Percentiles rank a stretch among this genome's conserved stretches.
phyloP scores from a whole-genome alignment of 176 grass and related monocot genomes.

The Ampelocalamus luodianensis region DNA sequence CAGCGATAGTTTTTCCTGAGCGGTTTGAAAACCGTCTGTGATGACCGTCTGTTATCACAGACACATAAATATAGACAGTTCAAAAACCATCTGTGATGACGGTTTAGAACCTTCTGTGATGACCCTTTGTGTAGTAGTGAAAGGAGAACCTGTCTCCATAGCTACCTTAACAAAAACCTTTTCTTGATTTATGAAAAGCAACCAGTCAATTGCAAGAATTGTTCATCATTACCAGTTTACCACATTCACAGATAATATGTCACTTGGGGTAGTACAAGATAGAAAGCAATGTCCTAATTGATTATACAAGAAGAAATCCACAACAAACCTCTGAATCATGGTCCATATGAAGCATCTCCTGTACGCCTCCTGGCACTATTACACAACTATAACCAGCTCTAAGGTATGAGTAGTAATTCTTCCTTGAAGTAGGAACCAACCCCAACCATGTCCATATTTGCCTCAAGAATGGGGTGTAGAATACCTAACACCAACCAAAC shows the following conservation, averaged over 20 bases:
- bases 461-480: slow-evolving; percentile 94
- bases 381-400: slow-evolving; percentile 71
- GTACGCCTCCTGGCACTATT: slow-evolving; percentile 91
- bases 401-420: slow-evolving; percentile 75
- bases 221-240: slow-evolving; percentile 10
- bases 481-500: slow-evolving; percentile 62
- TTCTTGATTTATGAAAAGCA: slow-evolving; percentile 91
- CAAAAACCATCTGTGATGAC: too few species aligned
- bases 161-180: slow-evolving; percentile 93
- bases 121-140: too few species aligned
- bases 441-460: slow-evolving; percentile 97
- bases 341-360: slow-evolving; percentile 97
- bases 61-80: too few species aligned
- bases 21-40: too few species aligned
- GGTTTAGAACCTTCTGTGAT: too few species aligned
- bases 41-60: too few species aligned
- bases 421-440: slow-evolving; percentile 66
- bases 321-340: slow-evolving; percentile 70
- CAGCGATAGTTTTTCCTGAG: too few species aligned
- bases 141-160: slow-evolving; percentile 75
- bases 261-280: background rate
- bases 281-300: background rate
- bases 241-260: background rate
- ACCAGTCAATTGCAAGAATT: slow-evolving; percentile 55
- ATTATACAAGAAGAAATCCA: slow-evolving; percentile 3